phyloP scores from a whole-genome alignment of 73 alveolate species.

The Effrenium voratum region DNA sequence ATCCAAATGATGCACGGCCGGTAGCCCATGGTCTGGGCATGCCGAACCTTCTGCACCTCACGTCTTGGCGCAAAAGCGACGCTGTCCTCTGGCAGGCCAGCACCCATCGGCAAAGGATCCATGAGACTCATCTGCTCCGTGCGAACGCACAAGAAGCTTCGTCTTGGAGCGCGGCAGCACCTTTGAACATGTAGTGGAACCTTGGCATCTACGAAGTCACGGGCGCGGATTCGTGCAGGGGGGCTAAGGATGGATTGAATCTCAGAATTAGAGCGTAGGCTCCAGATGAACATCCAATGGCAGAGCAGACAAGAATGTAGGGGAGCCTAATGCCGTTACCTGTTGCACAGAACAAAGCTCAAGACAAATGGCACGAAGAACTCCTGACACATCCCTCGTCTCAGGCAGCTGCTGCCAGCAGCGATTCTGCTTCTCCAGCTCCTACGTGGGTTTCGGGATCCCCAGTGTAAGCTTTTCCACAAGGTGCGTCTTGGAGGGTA shows the following conservation, averaged over 20 bases:
- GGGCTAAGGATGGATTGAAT: too few species aligned
- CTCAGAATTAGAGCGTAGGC: too few species aligned
- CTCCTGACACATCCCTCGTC: background rate
- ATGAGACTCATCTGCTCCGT: too few species aligned
- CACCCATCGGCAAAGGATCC: background rate
- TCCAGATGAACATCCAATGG: too few species aligned
- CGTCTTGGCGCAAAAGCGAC: background rate
- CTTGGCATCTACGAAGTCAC: background rate
- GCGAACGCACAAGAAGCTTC: background rate
- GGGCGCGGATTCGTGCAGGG: background rate
- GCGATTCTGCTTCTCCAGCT: slow-evolving; percentile 33
- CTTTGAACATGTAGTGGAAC: slow-evolving; percentile 85
- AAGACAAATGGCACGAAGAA: background rate
- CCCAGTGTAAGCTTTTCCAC: too few species aligned
- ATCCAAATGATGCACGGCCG: slow-evolving; percentile 88
- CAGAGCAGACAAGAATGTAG: too few species aligned
- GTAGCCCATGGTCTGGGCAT: slow-evolving; percentile 92
- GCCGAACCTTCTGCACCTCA: slow-evolving; percentile 86
- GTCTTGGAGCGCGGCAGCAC: background rate
- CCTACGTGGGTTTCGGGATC: slow-evolving; percentile 32
- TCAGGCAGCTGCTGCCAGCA: slow-evolving; percentile 42
- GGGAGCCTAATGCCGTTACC: too few species aligned
- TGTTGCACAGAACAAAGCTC: too few species aligned
- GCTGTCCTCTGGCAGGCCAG: background rate
- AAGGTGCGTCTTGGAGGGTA: too few species aligned